A percentile compares a stretch with the other conserved stretches of the same genome.
These are phyloP conservation scores for Colletotrichum lupini DNA, from an alignment of 2,329 filamentous ascomycete genomes.

Conservation along the genomic window DNA sequence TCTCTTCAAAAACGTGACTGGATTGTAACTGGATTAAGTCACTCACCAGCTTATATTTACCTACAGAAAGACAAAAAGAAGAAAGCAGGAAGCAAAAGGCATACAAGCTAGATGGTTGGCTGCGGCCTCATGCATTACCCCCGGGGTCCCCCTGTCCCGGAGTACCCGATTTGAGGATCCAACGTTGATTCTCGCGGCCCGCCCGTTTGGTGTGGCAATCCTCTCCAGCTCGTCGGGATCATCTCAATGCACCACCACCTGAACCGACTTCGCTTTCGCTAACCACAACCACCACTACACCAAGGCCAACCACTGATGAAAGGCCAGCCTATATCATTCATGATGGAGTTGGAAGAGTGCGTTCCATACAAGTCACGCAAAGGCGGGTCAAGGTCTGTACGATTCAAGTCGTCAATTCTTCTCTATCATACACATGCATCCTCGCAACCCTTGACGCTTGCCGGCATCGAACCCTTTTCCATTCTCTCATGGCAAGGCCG, in stretches of 20 bases:
- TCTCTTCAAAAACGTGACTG: background rate
- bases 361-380: background rate
- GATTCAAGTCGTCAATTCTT: slow-evolving; percentile 28
- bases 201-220: background rate
- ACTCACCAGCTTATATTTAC: background rate
- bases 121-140: background rate
- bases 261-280: no score
- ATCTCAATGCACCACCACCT: no score
- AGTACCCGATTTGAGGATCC: background rate
- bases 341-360: background rate
- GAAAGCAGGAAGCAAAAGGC: no score
- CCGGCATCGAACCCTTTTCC: background rate
- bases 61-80: background rate
- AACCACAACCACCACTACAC: no score
- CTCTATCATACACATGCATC: slow-evolving; percentile 3
- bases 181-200: background rate
- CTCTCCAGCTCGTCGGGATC: background rate
- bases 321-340: background rate
- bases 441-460: background rate
- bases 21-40: background rate
- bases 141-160: background rate
- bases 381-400: background rate
- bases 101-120: background rate
- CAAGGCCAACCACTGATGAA: background rate
- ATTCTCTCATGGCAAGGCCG: background rate